These are phyloP conservation scores for Fusarium incarnatum DNA, from an alignment of 2,329 filamentous ascomycete species.

Conservation along the genomic window DNA sequence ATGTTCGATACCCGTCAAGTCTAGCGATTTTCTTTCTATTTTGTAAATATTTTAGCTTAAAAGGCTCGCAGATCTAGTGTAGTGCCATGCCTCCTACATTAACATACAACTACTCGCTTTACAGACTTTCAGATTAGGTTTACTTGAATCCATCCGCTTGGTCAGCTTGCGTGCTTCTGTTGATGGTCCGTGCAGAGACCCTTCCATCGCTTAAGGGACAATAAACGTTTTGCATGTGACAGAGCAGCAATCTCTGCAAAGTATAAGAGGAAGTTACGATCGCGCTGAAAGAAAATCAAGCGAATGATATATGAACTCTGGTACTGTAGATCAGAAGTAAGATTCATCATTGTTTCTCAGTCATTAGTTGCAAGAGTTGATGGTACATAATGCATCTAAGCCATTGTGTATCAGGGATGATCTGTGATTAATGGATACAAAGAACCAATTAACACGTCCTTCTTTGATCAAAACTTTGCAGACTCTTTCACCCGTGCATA, in stretches of 20 bases:
- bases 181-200: slow-evolving; percentile 17
- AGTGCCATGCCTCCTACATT: not conserved
- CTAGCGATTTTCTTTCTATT: slow-evolving; percentile 32
- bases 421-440: not conserved
- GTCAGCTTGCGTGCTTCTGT: not conserved
- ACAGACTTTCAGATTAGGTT: not conserved
- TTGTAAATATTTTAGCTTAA: slow-evolving; percentile 2
- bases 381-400: not conserved
- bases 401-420: not conserved
- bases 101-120: not conserved
- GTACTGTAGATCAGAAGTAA: not conserved
- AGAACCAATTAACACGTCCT: not conserved
- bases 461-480: not conserved
- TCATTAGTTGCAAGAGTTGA: not conserved
- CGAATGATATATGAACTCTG: too few species aligned
- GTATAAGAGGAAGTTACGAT: not conserved
- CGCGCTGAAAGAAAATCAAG: not conserved
- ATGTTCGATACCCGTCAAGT: slow-evolving; percentile 47
- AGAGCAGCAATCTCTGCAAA: not conserved
- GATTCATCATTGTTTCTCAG: not conserved
- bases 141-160: not conserved
- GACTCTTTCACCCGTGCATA: not conserved
- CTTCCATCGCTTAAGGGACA: slow-evolving; percentile 4
- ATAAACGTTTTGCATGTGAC: slow-evolving; percentile 26
- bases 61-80: not conserved